Evolutionary conservation across 805 yeast species (phyloP).

Genomic region (Cyberlindnera euphorbiiphila): DNA sequence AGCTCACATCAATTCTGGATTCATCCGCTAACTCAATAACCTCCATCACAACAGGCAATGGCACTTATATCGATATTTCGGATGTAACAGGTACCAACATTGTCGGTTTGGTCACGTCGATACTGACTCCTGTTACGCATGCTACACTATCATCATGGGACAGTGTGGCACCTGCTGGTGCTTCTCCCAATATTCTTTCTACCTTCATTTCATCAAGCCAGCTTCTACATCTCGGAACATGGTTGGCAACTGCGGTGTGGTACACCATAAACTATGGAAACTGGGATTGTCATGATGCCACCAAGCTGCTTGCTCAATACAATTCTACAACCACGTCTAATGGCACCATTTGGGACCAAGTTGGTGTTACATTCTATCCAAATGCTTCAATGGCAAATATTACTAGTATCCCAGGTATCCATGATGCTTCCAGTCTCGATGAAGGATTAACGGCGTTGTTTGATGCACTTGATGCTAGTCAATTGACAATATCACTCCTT

Average conservation of each 20-base stretch:
- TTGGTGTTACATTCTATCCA: constrained; percentile 1
- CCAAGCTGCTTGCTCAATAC: constrained; percentile 1
- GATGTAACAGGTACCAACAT: constrained; percentile 3
- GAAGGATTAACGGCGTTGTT: not conserved
- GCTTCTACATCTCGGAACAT: constrained; percentile 1
- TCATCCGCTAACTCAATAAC: not conserved
- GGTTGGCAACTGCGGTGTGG: constrained; percentile 7
- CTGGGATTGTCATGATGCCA: constrained; percentile 3
- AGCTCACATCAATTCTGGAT: constrained; percentile 1
- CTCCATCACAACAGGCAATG: not conserved
- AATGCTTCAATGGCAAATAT: not conserved
- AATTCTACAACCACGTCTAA: not conserved
- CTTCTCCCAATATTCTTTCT: not conserved
- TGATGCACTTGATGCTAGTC: not conserved
- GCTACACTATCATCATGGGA: constrained; percentile 1
- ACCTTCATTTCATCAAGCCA: not conserved
- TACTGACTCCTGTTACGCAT: constrained; percentile 1
- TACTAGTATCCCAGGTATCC: not conserved
- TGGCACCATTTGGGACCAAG: not conserved
- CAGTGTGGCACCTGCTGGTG: not conserved
- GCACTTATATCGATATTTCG: not conserved
- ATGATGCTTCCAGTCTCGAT: not conserved
- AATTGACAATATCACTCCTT: not conserved
- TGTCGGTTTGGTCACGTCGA: constrained; percentile 1
- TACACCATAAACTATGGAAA: constrained; percentile 2